These are phyloP conservation scores for Aspergillus nidulans DNA, from an alignment of 495 filamentous ascomycete species.

Conservation along the genomic window DNA sequence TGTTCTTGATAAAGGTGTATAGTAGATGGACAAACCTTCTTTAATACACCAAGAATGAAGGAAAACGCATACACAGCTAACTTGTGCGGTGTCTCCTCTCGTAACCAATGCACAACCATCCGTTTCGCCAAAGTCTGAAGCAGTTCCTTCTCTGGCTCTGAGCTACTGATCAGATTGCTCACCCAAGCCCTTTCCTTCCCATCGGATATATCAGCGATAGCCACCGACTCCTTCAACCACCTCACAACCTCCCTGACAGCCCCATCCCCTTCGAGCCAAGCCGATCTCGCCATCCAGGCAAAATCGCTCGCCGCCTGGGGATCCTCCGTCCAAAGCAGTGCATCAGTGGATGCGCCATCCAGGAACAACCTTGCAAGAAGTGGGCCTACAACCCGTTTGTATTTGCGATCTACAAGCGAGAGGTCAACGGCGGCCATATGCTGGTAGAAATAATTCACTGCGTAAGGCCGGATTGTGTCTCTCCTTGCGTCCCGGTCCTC, in stretches of 20 bases:
- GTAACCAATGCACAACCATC: conserved; percentile 20
- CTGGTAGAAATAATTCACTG: conserved; percentile 27
- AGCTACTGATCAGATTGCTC: conserved; percentile 14
- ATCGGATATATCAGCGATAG: conserved; percentile 23
- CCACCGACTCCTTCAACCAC: conserved; percentile 32
- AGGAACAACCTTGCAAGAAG: conserved; percentile 31
- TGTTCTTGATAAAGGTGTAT: background rate
- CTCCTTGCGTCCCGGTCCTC: conserved; percentile 19
- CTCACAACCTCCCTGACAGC: conserved; percentile 25
- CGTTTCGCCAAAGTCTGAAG: conserved; percentile 12
- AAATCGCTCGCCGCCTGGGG: background rate
- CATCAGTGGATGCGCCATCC: conserved; percentile 26
- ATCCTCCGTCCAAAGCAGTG: conserved; percentile 24
- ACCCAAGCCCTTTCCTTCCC: conserved; percentile 9
- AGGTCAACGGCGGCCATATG: conserved; percentile 33
- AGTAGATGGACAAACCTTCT: conserved; percentile 12
- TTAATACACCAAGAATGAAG: conserved; percentile 10
- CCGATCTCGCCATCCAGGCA: conserved; percentile 6
- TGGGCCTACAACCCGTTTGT: conserved; percentile 28
- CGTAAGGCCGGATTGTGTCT: conserved; percentile 24
- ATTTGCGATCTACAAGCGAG: conserved; percentile 27
- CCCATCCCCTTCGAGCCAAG: conserved; percentile 28
- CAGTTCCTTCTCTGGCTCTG: conserved; percentile 17
- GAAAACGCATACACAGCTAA: conserved; percentile 16
- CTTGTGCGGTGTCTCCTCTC: conserved; percentile 5